Evolutionary conservation across 345 rosid genomes (phyloP), one percentile per base, ranked within the genome.

Genomic region (Murraya paniculata): DNA sequence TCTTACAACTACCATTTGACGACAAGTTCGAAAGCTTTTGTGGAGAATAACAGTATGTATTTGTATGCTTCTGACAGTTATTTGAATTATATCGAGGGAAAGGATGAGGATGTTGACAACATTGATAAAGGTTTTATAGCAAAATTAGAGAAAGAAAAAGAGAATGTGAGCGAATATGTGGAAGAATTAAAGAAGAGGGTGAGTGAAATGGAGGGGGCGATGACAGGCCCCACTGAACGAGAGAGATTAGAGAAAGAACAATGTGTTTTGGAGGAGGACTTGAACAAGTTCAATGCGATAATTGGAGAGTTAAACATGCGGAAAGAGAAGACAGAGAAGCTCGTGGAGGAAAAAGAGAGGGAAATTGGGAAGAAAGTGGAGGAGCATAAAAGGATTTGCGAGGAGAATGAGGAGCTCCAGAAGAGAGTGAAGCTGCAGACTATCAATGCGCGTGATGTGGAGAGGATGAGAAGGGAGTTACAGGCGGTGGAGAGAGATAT

Each of bases 381-480:
- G 84, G 97, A 93, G 85, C 86, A 64, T 73, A 83, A 78, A 77
- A 81, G 79, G 83, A 88, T 88, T 45, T 82, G 83, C 1, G 84
- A 79, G 74, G 97, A 96, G 86, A 96, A 94, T 67, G 88, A 90
- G 68, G 98, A 88, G 82, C 74, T 96, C 82, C 89, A 82, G 89
- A 91, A 85, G 84, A 85, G 75, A 45, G 91, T 94, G 74, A 93
- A 89, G 65, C 80, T 84, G 83, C 99, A 92, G 91, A 84, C 87
- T 25, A 81, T 94, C 56, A 96, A 91, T 73, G 78, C 89, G 1
- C 84, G 97, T 79, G 99, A 94, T 77, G 90, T 83, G 1, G 97
- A 96, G 86, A 92, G 98, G 89, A 96, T 96, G 98, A 92, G 84
- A 88, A 92, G 93, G 82, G 98, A 96, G 89, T 80, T 96, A 83